These are phyloP conservation scores for Omphalotus guepiniiformis DNA, from an alignment of 768 basidiomycete species.

Conservation along the genomic window DNA sequence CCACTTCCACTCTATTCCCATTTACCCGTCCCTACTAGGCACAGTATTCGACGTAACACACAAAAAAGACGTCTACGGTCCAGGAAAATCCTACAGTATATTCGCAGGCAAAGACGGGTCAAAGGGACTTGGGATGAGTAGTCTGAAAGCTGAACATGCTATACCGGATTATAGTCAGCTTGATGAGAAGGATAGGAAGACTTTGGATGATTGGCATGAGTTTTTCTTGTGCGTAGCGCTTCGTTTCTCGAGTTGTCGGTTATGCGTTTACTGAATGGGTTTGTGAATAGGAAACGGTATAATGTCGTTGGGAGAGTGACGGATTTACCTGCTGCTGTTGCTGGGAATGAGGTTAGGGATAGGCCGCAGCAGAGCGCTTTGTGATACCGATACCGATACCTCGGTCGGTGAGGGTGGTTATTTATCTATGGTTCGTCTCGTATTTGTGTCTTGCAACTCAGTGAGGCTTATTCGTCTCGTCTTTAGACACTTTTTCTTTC, in stretches of 20 bases:
- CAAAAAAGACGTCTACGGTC: slow-evolving; percentile 88
- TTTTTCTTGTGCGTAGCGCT: slow-evolving; percentile 73
- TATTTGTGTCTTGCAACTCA: no score
- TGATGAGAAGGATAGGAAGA: slow-evolving; percentile 66
- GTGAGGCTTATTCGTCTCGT: no score
- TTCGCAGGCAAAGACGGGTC: slow-evolving; percentile 97
- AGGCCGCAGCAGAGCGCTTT: no score
- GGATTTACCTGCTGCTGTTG: slow-evolving; percentile 37
- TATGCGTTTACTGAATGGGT: slow-evolving; percentile 2
- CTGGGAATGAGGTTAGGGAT: not conserved
- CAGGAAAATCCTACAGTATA: slow-evolving; percentile 70
- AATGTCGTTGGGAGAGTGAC: slow-evolving; percentile 76
- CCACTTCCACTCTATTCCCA: not conserved
- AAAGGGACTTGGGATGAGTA: slow-evolving; percentile 84
- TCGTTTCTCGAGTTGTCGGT: not conserved
- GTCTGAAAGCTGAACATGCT: slow-evolving; percentile 81
- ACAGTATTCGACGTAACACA: slow-evolving; percentile 86
- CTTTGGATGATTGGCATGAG: slow-evolving; percentile 82
- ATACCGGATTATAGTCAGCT: slow-evolving; percentile 80
- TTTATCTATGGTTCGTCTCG: no score
- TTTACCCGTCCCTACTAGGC: slow-evolving; percentile 37
- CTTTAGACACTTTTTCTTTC: no score
- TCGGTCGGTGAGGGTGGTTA: no score
- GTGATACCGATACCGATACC: no score
- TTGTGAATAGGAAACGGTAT: slow-evolving; percentile 69